Conservation (phyloP, 163 green algal species). For the Volvox carteri region DNA sequence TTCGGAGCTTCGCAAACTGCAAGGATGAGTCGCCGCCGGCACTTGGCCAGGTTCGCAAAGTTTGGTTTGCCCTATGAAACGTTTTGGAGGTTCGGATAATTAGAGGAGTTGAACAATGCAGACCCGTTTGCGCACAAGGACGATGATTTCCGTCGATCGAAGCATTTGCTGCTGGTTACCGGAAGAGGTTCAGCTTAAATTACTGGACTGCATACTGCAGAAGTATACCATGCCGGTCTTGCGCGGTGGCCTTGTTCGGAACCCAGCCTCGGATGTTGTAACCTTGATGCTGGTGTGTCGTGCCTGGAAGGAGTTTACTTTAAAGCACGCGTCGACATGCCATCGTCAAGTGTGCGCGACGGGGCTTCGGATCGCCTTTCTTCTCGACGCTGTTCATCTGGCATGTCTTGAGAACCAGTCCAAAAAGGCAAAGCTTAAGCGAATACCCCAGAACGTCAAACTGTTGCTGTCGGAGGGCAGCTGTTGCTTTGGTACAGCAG, state of each 20-base stretch:
- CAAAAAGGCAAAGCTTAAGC: slow-evolving; percentile 3
- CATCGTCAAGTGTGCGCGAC: neutral
- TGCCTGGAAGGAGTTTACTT: neutral
- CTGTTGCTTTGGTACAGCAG: neutral
- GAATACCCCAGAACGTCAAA: slow-evolving; percentile 1
- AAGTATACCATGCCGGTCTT: neutral
- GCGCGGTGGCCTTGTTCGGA: neutral
- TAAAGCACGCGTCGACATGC: neutral
- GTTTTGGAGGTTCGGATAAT: too few species aligned
- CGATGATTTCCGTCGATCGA: neutral
- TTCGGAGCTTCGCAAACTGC: too few species aligned
- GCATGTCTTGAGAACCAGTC: neutral
- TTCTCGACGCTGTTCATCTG: slow-evolving; percentile 1
- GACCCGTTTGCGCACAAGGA: neutral
- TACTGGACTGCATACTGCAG: neutral
- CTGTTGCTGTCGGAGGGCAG: slow-evolving; percentile 1
- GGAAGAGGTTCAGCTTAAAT: neutral
- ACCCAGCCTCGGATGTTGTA: slow-evolving; percentile 22
- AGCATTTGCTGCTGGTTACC: slow-evolving; percentile 3
- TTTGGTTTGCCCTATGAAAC: too few species aligned
- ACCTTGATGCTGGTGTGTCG: slow-evolving; percentile 34
- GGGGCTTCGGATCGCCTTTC: slow-evolving; percentile 5
- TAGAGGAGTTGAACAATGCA: slow-evolving; percentile 4
- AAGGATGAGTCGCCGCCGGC: too few species aligned
- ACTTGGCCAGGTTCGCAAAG: too few species aligned